Base-by-base conservation (phyloP, 306 rosid species). In the Pterocarpus santalinus region DNA sequence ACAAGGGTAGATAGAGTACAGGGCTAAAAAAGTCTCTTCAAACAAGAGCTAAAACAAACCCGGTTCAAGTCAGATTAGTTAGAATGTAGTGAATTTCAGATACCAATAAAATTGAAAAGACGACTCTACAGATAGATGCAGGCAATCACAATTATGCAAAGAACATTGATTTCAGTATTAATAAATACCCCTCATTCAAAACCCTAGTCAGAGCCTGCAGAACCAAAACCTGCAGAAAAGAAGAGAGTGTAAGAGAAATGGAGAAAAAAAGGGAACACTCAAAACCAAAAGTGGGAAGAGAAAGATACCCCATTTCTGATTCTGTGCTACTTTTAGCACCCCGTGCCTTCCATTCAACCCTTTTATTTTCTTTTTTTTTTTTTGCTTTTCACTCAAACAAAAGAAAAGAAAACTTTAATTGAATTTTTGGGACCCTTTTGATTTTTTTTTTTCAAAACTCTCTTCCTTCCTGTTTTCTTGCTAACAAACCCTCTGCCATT, bases 251-350 rank as follows among this genome's bases (percentile, higher is more conserved):
- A 35, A 78, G 51, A 30, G 63, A 38, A 63, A 75, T 4, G 2
- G 2, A 51, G 12, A 7, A 58, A 65, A 85, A 35, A 77, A 72
- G 2, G 8, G 9, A 16, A 55, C 28, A 78, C 39, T 77, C 58
- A 87, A 84, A 87, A 61, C 78, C 82, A 81, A 91, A 89, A 88
- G 92, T 78, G 46, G 88, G 65, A 82, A 85, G 87, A 87, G 90
- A 89, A 87, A 55, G 89, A 91, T 89, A 89, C 99, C 98, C 93
- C 93, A 81, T 85, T 90, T 91, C 88, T 89, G 98, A 91, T 93
- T 84, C 92, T 74, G 86, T 70, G 86, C 91, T 83, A 87, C 97
- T 89, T 93, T 91, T 85, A 82, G 97, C 65, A 83, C 89, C 68
- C 81, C 78, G 72, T 80, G 72, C 82, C 83, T 85, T 81, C 86